Evolutionary conservation across 2,329 filamentous ascomycete genomes (phyloP).

Genomic region (Juglanconis oblonga): DNA sequence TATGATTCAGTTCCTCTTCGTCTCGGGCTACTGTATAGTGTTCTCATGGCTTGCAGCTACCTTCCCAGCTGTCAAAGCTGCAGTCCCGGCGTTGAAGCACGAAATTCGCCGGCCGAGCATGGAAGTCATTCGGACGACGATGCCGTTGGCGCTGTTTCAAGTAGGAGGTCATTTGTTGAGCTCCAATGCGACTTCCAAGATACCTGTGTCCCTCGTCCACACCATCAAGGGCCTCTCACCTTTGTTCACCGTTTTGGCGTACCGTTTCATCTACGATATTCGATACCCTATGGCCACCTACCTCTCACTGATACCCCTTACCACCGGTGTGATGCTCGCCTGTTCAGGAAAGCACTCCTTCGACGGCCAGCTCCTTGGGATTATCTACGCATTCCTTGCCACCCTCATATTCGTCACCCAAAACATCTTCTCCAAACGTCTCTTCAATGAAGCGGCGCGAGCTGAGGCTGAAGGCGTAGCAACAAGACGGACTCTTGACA

Average conservation of each 20-base stretch:
- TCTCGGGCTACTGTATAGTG: slow-evolving; percentile 81
- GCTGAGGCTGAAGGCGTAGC: slow-evolving; percentile 72
- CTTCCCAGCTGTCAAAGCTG: slow-evolving; percentile 67
- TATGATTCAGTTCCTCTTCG: slow-evolving; percentile 88
- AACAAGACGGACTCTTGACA: slow-evolving; percentile 78
- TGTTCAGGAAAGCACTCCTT: slow-evolving; percentile 81
- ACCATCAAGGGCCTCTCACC: slow-evolving; percentile 98
- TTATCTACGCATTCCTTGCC: slow-evolving; percentile 83
- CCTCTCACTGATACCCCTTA: slow-evolving; percentile 84
- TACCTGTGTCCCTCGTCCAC: slow-evolving; percentile 94
- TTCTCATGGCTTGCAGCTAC: slow-evolving; percentile 71
- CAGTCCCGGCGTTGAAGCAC: slow-evolving; percentile 76
- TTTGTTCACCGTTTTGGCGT: slow-evolving; percentile 90
- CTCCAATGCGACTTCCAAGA: slow-evolving; percentile 89
- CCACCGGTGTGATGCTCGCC: slow-evolving; percentile 90
- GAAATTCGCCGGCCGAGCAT: slow-evolving; percentile 77
- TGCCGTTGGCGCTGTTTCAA: slow-evolving; percentile 91
- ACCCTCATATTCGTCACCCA: slow-evolving; percentile 95
- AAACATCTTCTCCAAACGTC: slow-evolving; percentile 96
- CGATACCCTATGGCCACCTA: slow-evolving; percentile 86
- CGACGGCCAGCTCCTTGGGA: slow-evolving; percentile 83
- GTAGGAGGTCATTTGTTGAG: slow-evolving; percentile 91
- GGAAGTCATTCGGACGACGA: slow-evolving; percentile 79
- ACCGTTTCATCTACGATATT: slow-evolving; percentile 84
- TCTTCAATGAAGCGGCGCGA: slow-evolving; percentile 91